Evolutionary conservation across 2,329 filamentous ascomycete genomes (phyloP).

Genomic region (Pseudocercospora ulei): DNA sequence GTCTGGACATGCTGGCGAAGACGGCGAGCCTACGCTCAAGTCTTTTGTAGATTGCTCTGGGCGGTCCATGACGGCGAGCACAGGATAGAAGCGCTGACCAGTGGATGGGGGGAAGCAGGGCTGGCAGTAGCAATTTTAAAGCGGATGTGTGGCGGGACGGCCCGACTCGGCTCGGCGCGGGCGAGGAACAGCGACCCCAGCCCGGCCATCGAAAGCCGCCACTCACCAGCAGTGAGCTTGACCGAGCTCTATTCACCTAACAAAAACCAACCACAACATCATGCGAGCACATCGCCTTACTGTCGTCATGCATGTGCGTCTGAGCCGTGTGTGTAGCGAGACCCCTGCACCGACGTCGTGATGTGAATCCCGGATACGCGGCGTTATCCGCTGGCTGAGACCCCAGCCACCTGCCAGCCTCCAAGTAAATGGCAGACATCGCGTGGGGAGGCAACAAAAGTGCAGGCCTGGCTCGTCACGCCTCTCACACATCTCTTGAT

Average conservation of each 20-base stretch:
- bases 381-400: not conserved
- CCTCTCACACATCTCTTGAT: not conserved
- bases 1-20: not conserved
- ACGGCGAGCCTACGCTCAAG: not conserved
- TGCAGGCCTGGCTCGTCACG: slow-evolving; percentile 2
- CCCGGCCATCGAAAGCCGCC: too few relatives aligned
- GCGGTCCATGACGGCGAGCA: slow-evolving; percentile 2
- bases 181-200: too few relatives aligned
- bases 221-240: too few relatives aligned
- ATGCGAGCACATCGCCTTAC: too few relatives aligned
- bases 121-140: not conserved
- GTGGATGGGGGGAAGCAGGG: not conserved
- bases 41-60: not conserved
- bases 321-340: too few relatives aligned
- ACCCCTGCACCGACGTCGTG: too few relatives aligned
- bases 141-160: too few relatives aligned
- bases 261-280: too few relatives aligned
- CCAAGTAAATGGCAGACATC: slow-evolving; percentile 4
- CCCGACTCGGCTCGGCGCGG: too few relatives aligned
- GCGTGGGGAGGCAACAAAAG: slow-evolving; percentile 4
- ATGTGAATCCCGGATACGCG: not conserved
- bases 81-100: not conserved
- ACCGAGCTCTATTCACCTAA: too few relatives aligned
- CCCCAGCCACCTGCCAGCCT: slow-evolving; percentile 8
- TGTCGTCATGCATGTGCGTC: too few relatives aligned